phyloP scores from a whole-genome alignment of 169 alveolate genomes.

The Eimeria brunetti region DNA sequence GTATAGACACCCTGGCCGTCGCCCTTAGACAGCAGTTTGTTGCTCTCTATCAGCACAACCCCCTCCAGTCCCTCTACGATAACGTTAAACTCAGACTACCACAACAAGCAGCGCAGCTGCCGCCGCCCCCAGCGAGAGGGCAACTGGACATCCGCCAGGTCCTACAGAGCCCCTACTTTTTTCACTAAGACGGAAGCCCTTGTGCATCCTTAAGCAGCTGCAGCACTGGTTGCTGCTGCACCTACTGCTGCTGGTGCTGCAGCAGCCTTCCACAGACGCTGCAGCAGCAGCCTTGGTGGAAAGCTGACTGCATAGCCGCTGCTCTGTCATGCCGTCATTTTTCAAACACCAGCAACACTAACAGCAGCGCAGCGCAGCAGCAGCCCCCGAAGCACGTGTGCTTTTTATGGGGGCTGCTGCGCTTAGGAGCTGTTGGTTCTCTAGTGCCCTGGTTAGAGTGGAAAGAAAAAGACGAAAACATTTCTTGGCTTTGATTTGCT shows the following conservation, averaged over 20 bases:
- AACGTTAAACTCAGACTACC: conserved; percentile 88
- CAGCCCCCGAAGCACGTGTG: background rate
- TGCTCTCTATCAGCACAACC: conserved; percentile 92
- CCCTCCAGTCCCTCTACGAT: conserved; percentile 91
- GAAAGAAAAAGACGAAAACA: background rate
- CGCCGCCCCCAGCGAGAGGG: conserved; percentile 90
- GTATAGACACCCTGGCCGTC: conserved; percentile 92
- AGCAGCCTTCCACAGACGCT: background rate
- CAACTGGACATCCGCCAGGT: conserved; percentile 86
- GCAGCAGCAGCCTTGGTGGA: background rate
- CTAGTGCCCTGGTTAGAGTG: background rate
- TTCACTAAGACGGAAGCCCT: conserved; percentile 78
- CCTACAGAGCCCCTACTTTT: conserved; percentile 84
- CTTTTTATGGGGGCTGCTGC: background rate
- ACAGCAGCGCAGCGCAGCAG: background rate
- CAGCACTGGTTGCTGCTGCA: background rate
- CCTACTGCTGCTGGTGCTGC: conserved; percentile 19
- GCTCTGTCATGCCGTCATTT: background rate
- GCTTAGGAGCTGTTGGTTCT: background rate
- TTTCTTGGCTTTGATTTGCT: background rate
- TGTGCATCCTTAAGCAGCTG: background rate
- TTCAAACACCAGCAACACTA: background rate
- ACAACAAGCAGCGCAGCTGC: conserved; percentile 82
- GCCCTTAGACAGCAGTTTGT: conserved; percentile 94
- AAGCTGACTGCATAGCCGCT: background rate